Evolutionary conservation across 2,329 filamentous ascomycete genomes (phyloP).

Genomic region (Ophiostoma himal-ulmi): DNA sequence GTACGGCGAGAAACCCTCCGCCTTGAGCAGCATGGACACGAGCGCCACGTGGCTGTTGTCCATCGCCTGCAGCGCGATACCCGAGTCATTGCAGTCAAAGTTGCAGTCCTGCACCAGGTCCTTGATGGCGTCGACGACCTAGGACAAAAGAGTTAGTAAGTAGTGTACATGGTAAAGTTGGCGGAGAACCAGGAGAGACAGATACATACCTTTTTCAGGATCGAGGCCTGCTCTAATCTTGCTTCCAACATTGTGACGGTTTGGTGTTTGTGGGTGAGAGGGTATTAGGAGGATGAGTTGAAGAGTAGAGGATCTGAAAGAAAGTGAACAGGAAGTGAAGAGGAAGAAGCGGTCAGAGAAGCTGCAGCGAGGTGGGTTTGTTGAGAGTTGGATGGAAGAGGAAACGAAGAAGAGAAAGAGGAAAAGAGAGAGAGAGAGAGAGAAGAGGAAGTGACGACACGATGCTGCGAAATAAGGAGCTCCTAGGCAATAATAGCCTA

Average conservation of each 20-base stretch:
- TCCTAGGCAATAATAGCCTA: conserved; percentile 14
- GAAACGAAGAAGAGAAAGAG: neutral
- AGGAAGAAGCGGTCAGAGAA: conserved; percentile 4
- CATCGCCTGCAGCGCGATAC: conserved; percentile 97
- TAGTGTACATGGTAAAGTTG: neutral
- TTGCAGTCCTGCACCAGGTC: conserved; percentile 99
- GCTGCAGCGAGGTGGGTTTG: neutral
- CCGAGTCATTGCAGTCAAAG: conserved; percentile 99
- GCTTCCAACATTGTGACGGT: conserved; percentile 77
- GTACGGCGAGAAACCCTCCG: conserved; percentile 89
- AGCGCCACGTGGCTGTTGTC: conserved; percentile 99
- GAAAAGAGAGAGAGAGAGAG: conserved; percentile 8
- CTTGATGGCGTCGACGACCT: conserved; percentile 99
- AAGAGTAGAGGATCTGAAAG: conserved; percentile 7
- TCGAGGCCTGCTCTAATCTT: conserved; percentile 85
- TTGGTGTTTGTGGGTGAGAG: conserved; percentile 10
- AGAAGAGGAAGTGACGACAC: conserved; percentile 2
- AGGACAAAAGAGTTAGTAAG: neutral
- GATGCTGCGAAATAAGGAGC: neutral
- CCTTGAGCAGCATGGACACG: conserved; percentile 97
- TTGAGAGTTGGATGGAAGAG: conserved; percentile 3
- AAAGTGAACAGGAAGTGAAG: neutral
- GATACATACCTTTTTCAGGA: conserved; percentile 83
- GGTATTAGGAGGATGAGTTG: neutral
- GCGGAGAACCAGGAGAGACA: neutral